These are phyloP conservation scores for Leishmania guyanensis DNA, from an alignment of 208 protist genomes.

Conservation along the genomic window DNA sequence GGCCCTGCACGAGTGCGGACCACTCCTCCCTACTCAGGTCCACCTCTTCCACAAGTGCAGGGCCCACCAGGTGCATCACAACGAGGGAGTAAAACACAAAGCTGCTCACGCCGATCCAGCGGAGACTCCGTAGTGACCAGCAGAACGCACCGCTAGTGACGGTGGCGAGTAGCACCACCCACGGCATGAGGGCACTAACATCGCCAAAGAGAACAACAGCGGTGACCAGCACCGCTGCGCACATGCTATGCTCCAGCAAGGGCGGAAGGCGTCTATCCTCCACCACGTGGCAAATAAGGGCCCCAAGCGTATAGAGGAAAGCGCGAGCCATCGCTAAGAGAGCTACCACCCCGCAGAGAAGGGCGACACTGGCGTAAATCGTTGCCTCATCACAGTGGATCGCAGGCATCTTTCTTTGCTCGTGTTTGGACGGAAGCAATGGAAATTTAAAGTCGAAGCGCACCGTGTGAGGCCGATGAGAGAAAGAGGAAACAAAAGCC, in stretches of 20 bases:
- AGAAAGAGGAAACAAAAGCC: background rate
- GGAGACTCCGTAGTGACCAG: conserved; percentile 37
- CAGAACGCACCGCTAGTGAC: conserved; percentile 21
- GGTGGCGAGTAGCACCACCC: conserved; percentile 15
- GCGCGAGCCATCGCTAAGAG: conserved; percentile 9
- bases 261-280: background rate
- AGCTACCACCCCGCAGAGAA: background rate
- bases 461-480: background rate
- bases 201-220: conserved; percentile 14
- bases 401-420: background rate
- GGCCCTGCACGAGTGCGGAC: conserved; percentile 19
- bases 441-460: background rate
- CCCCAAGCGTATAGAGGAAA: conserved; percentile 6
- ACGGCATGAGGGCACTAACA: conserved; percentile 26
- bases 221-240: background rate
- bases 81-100: conserved; percentile 21
- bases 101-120: conserved; percentile 27
- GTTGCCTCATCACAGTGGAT: conserved; percentile 25
- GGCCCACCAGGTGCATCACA: conserved; percentile 16
- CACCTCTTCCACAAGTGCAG: conserved; percentile 22
- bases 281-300: background rate
- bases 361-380: conserved; percentile 13
- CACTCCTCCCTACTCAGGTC: conserved; percentile 2
- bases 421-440: background rate
- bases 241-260: conserved; percentile 2